A percentile compares a stretch with the other conserved stretches of the same genome.
These are phyloP conservation scores for Coelastrella sp. DNA, from an alignment of 139 green algal species.

Conservation along the genomic window DNA sequence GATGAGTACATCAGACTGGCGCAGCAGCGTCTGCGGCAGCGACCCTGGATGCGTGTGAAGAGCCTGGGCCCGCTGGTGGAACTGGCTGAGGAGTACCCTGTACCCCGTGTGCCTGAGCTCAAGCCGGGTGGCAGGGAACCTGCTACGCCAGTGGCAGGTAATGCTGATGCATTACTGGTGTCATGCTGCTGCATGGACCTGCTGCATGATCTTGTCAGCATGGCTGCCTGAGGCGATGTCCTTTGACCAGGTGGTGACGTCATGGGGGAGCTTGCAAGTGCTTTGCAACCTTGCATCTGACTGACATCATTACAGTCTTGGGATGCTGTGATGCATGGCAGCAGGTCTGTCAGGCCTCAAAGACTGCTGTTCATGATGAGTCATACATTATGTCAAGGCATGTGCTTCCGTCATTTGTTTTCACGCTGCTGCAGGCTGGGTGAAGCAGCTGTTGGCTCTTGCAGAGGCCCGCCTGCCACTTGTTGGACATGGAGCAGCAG, in stretches of 20 bases:
- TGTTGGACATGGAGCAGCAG: not conserved
- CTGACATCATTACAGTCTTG: not conserved
- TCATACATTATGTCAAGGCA: no score
- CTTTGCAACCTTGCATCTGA: not conserved
- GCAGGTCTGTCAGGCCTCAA: not conserved
- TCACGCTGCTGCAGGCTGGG: conserved; percentile 9
- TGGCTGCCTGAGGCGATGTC: no score
- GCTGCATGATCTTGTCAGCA: not conserved
- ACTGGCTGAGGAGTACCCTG: not conserved
- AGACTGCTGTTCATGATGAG: no score
- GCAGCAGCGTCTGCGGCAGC: conserved; percentile 21
- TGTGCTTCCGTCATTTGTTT: no score
- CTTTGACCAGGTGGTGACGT: no score
- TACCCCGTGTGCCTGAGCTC: conserved; percentile 27
- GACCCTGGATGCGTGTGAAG: conserved; percentile 31
- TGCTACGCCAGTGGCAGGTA: conserved; percentile 21
- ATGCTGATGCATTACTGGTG: not conserved
- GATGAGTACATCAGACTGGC: not conserved
- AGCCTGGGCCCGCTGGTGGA: conserved; percentile 7
- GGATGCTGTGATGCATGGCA: not conserved
- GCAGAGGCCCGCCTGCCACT: not conserved
- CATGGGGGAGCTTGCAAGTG: not conserved
- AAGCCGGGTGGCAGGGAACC: conserved; percentile 34
- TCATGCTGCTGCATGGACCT: not conserved
- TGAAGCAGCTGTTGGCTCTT: conserved; percentile 30